Evolutionary conservation across 768 basidiomycete genomes (phyloP).

Genomic region (Amanita brunnescens): DNA sequence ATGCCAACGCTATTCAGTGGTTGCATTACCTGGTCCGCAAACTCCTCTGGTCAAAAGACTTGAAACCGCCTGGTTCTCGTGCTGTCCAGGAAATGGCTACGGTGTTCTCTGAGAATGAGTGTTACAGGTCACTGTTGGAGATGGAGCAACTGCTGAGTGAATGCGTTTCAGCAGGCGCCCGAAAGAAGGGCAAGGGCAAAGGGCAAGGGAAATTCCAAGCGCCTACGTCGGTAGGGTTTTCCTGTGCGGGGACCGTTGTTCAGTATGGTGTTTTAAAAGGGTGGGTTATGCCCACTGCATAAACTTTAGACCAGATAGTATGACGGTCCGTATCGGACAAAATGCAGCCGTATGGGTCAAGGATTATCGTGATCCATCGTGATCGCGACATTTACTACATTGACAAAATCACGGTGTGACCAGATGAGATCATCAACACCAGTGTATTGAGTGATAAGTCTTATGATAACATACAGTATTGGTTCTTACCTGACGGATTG

Average conservation of each 20-base stretch:
- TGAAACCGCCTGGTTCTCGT: conserved; percentile 39
- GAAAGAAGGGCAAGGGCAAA: conserved; percentile 26
- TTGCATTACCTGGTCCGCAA: conserved; percentile 76
- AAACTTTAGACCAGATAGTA: too few species aligned
- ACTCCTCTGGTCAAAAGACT: conserved; percentile 59
- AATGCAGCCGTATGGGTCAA: too few species aligned
- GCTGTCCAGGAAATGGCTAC: neutral
- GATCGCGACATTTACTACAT: too few species aligned
- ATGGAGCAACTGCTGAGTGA: conserved; percentile 50
- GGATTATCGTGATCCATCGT: too few species aligned
- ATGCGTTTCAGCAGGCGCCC: conserved; percentile 30
- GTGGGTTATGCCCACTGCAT: conserved; percentile 40
- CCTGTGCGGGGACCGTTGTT: conserved; percentile 54
- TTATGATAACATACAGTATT: too few species aligned
- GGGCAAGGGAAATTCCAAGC: conserved; percentile 28
- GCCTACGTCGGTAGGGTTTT: conserved; percentile 18
- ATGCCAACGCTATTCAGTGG: conserved; percentile 52
- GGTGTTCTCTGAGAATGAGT: conserved; percentile 55
- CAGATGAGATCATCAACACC: too few species aligned
- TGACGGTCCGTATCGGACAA: too few species aligned
- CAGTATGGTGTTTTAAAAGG: conserved; percentile 50
- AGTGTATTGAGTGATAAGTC: too few species aligned
- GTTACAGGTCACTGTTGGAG: conserved; percentile 63
- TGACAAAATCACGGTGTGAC: too few species aligned
- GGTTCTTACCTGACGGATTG: too few species aligned